Evolutionary conservation across 139 green algal species (phyloP).

Genomic region (Chlamydomonas sp.): DNA sequence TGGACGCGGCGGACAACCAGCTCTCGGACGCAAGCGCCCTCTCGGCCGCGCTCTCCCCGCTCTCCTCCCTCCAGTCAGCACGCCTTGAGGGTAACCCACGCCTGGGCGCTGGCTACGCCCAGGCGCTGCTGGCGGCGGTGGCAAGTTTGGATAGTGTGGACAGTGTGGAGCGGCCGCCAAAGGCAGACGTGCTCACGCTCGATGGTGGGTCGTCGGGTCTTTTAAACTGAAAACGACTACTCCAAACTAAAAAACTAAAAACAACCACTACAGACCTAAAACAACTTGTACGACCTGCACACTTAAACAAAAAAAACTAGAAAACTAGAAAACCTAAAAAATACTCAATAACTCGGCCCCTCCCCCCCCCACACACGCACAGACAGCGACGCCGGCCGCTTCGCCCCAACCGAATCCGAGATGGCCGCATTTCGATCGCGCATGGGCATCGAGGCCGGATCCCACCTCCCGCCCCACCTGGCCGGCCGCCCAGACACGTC

Average conservation of each 20-base stretch:
- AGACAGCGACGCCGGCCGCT: no score
- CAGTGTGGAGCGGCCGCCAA: conserved; percentile 2
- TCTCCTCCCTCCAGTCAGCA: conserved; percentile 5
- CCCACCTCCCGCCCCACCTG: no score
- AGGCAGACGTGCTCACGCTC: conserved; percentile 13
- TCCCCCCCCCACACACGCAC: no score
- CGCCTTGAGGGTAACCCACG: conserved; percentile 15
- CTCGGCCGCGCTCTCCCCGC: neutral
- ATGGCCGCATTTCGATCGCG: no score
- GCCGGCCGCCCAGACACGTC: no score
- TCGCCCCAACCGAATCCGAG: no score
- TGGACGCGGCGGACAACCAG: conserved; percentile 24
- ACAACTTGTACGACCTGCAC: neutral
- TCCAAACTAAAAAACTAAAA: neutral
- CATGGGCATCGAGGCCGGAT: no score
- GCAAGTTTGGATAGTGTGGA: conserved; percentile 18
- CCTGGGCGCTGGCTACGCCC: conserved; percentile 2
- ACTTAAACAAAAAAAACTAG: neutral
- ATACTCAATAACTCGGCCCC: neutral
- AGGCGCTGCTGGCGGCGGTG: conserved; percentile 14
- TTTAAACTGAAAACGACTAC: neutral
- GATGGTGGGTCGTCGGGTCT: neutral
- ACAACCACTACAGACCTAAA: neutral
- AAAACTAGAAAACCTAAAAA: neutral
- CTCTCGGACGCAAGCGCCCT: neutral